Evolutionary conservation across 2,329 filamentous ascomycete species (phyloP).

Genomic region (Ophiostoma sp.): DNA sequence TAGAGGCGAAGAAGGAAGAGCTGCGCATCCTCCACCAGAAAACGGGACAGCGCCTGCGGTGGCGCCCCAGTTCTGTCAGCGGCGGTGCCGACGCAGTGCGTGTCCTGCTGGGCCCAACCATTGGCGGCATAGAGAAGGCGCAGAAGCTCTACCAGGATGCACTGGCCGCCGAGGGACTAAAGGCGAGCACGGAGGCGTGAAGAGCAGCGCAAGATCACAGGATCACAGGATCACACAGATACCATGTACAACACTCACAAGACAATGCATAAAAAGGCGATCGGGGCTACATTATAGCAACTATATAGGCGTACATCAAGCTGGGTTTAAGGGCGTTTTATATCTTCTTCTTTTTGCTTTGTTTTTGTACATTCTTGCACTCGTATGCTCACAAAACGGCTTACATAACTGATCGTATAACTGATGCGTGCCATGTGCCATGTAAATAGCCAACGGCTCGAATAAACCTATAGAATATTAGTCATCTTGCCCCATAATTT

Average conservation of each 20-base stretch:
- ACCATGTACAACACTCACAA: constrained; percentile 4
- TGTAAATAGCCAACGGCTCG: no score
- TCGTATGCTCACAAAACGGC: background rate
- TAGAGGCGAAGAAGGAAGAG: constrained; percentile 62
- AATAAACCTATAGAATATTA: background rate
- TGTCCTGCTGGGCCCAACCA: constrained; percentile 68
- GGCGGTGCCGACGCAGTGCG: constrained; percentile 73
- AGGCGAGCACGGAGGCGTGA: constrained; percentile 24
- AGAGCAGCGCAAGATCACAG: background rate
- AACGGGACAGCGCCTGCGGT: constrained; percentile 67
- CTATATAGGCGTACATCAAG: background rate
- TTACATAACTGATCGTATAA: background rate
- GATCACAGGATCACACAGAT: background rate
- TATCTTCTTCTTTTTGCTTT: no score
- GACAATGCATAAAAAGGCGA: background rate
- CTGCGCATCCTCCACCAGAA: constrained; percentile 64
- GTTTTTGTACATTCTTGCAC: no score
- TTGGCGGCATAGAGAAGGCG: constrained; percentile 65
- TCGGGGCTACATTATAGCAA: background rate
- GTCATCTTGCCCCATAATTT: background rate
- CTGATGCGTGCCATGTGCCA: no score
- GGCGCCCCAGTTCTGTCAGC: constrained; percentile 61
- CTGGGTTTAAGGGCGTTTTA: background rate
- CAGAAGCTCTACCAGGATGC: constrained; percentile 34
- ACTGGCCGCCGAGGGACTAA: constrained; percentile 27